phyloP scores from a whole-genome alignment of 192 early-diverging fungal species.

The Phycomyces blakesleeanus region DNA sequence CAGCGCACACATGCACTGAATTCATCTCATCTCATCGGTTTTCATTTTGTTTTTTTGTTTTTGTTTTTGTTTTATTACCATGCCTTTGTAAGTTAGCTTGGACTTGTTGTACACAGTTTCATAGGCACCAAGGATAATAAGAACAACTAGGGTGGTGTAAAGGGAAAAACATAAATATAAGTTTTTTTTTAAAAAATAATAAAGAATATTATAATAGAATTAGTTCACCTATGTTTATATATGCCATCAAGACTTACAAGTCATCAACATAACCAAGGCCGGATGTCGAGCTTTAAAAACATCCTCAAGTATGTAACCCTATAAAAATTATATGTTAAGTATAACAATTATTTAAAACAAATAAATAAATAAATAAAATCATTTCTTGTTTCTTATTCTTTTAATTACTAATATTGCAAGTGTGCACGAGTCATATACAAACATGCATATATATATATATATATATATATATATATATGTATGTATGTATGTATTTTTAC shows the following conservation, averaged over 20 bases:
- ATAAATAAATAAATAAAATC: background rate
- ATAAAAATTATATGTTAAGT: too few species aligned
- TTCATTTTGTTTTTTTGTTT: too few species aligned
- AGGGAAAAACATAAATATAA: background rate
- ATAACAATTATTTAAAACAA: too few species aligned
- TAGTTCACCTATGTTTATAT: too few species aligned
- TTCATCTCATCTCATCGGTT: too few species aligned
- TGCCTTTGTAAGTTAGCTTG: conserved; percentile 67
- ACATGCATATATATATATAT: too few species aligned
- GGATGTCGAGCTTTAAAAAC: conserved; percentile 67
- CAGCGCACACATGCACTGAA: background rate
- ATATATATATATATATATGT: too few species aligned
- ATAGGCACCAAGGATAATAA: conserved; percentile 61
- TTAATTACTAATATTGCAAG: too few species aligned
- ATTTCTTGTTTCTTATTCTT: background rate
- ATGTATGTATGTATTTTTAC: too few species aligned
- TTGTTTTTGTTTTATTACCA: conserved; percentile 64
- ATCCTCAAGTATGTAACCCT: conserved; percentile 67
- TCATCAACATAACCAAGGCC: conserved; percentile 57
- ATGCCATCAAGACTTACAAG: conserved; percentile 43
- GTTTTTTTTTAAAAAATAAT: background rate
- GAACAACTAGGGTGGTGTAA: conserved; percentile 33
- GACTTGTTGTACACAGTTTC: conserved; percentile 72
- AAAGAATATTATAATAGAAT: background rate
- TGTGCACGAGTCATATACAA: too few species aligned